These are phyloP conservation scores for Pichia gijzeniarum DNA, from an alignment of 805 yeast species.

Conservation along the genomic window DNA sequence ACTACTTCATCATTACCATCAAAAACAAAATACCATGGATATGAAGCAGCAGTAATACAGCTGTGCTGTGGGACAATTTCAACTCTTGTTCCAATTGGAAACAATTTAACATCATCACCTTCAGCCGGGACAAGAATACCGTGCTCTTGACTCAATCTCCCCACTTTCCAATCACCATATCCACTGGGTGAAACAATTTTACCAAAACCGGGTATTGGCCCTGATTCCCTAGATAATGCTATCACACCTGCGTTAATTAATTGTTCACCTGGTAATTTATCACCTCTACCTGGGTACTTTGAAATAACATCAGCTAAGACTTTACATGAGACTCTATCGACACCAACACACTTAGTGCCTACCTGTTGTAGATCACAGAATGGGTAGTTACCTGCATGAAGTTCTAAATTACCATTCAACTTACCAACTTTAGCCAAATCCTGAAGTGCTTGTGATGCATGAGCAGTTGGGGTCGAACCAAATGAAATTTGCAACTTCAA, in stretches of 20 bases:
- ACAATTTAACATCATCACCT: constrained; percentile 28
- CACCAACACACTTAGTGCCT: constrained; percentile 54
- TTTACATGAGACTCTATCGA: constrained; percentile 40
- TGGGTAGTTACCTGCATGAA: constrained; percentile 79
- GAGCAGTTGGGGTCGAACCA: constrained; percentile 81
- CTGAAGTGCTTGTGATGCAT: constrained; percentile 35
- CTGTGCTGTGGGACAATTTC: constrained; percentile 62
- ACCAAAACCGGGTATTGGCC: constrained; percentile 59
- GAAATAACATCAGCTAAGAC: constrained; percentile 58
- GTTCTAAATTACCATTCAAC: constrained; percentile 43
- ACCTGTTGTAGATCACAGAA: constrained; percentile 72
- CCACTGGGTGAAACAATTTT: constrained; percentile 29
- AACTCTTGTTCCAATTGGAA: constrained; percentile 51
- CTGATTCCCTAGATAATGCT: constrained; percentile 58
- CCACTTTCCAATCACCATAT: constrained; percentile 52
- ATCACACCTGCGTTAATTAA: constrained; percentile 69
- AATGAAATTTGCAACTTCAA: constrained; percentile 49
- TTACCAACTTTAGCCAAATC: constrained; percentile 11
- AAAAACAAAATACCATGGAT: constrained; percentile 49
- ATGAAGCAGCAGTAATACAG: constrained; percentile 64
- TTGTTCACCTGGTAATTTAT: constrained; percentile 48
- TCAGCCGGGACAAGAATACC: constrained; percentile 55
- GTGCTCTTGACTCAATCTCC: constrained; percentile 72
- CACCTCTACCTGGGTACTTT: constrained; percentile 50
- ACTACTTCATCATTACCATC: constrained; percentile 39